Evolutionary conservation across 768 basidiomycete genomes (phyloP), one percentile per base, ranked within the genome.

Genomic region (Mycena amicta): DNA sequence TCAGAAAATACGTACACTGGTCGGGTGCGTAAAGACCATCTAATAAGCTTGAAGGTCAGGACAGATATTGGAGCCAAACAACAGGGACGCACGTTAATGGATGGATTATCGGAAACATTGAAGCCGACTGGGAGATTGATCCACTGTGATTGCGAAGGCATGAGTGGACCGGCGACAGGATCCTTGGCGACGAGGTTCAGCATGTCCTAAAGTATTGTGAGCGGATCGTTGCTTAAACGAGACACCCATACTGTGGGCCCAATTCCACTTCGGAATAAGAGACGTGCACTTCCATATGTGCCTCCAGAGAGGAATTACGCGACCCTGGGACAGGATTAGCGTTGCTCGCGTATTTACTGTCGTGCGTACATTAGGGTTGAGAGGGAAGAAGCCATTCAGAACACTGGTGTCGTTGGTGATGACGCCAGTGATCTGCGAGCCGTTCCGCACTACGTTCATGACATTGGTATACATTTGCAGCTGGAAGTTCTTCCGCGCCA

Each of bases 1-100:
- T n/a, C n/a, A 1, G 20, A 11, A 26, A 30, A 31, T 11, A 20
- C 59, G 43, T 26, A 60, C 56, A 79, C 70, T n/a, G 39, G 67
- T 70, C 1, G 78, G 77, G 60, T 78, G 77, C 18, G 74, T 76
- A 66, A 79, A 78, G 31, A 79, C 74, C 62, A 79, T 59, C 74
- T 74, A 50, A 3, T 30, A 18, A 40, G 12, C 33, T 3, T 18
- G 6, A 6, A 5, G 27, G 50, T 55, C 41, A 53, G 39, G 4
- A 31, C 5, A 26, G 16, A 49, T 41, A 28, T 22, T 28, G 4
- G 26, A 18, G 18, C 18, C 22, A 12, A 20, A 8, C 31, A 8
- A 20, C 20, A 39, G 4, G n/a, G 37, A 63, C 71, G 53, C 57
- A 74, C 74, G 65, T 78, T 79, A 61, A 79, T 76, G 13, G 76